Evolutionary conservation across 1,284 basidiomycete species (phyloP).

Genomic region (Papiliotrema terrestris): DNA sequence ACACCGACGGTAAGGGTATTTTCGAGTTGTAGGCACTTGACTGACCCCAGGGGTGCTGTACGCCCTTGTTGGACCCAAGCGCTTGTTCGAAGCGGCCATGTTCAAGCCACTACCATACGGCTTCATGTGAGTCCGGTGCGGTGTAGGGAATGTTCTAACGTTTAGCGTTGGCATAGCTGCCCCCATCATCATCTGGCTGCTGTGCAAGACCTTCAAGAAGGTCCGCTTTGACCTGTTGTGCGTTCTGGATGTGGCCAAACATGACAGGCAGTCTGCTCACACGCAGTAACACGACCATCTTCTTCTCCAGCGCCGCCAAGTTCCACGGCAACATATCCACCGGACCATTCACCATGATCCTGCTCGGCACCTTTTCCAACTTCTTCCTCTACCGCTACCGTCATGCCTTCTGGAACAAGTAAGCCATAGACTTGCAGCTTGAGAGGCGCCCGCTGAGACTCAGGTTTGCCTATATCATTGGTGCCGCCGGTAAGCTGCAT

Average conservation of each 20-base stretch:
- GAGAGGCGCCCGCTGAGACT: too few relatives aligned
- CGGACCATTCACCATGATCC: slow-evolving; percentile 17
- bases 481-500: too few relatives aligned
- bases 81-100: slow-evolving; percentile 13
- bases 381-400: slow-evolving; percentile 19
- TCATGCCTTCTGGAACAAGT: slow-evolving; percentile 16
- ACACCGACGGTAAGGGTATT: slow-evolving; percentile 14
- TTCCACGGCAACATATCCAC: slow-evolving; percentile 19
- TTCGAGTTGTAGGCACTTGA: neutral
- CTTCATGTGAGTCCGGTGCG: slow-evolving; percentile 8
- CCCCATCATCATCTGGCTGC: slow-evolving; percentile 14
- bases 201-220: slow-evolving; percentile 16
- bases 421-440: neutral
- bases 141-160: neutral
- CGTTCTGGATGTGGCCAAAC: neutral
- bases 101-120: slow-evolving; percentile 16
- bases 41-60: slow-evolving; percentile 11
- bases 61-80: slow-evolving; percentile 20
- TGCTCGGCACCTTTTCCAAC: slow-evolving; percentile 16
- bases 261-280: too few relatives aligned
- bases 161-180: slow-evolving; percentile 11
- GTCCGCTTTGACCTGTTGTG: slow-evolving; percentile 15
- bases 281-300: slow-evolving; percentile 18
- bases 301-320: slow-evolving; percentile 13
- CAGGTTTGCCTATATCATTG: too few relatives aligned